A percentile compares a stretch with the other conserved stretches of the same genome.
Evolutionary conservation across 176 grass and related monocot species (phyloP).

Genomic region (Bolboschoenus planiculmis): DNA sequence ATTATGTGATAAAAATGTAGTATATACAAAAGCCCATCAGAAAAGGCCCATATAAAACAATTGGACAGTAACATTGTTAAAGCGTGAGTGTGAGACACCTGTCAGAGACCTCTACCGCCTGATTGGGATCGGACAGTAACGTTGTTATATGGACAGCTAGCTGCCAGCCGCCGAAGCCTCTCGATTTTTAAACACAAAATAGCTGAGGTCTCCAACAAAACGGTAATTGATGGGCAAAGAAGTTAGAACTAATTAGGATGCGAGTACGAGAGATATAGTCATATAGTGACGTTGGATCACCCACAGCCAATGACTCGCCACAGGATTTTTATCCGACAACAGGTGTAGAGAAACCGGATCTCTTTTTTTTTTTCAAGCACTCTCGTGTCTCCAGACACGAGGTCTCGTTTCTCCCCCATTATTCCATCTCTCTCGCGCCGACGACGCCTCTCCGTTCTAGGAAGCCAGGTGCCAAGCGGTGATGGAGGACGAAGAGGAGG

Average conservation of each 20-base stretch:
- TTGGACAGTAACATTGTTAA: not conserved
- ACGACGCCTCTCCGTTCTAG: not conserved
- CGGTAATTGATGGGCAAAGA: too few species aligned
- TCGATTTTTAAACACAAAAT: too few species aligned
- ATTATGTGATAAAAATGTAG: not conserved
- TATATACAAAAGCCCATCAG: not conserved
- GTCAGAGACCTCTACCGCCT: too few species aligned
- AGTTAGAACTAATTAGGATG: too few species aligned
- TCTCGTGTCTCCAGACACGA: too few species aligned
- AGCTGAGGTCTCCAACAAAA: too few species aligned
- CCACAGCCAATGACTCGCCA: not conserved
- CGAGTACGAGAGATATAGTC: too few species aligned
- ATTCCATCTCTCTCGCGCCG: not conserved
- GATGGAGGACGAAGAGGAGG: conserved; percentile 50
- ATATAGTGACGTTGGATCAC: too few species aligned
- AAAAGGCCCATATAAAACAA: not conserved
- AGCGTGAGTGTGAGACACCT: too few species aligned
- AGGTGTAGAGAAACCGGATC: not conserved
- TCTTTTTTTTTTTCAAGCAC: not conserved
- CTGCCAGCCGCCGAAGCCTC: too few species aligned
- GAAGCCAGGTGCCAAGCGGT: not conserved
- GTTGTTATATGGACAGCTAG: too few species aligned
- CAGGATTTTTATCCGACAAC: not conserved
- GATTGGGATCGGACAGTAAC: too few species aligned
- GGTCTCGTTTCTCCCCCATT: not conserved